A percentile compares a stretch with the other conserved stretches of the same genome.
Conservation (phyloP, 805 yeast species). For the Cyberlindnera suaveolens region DNA sequence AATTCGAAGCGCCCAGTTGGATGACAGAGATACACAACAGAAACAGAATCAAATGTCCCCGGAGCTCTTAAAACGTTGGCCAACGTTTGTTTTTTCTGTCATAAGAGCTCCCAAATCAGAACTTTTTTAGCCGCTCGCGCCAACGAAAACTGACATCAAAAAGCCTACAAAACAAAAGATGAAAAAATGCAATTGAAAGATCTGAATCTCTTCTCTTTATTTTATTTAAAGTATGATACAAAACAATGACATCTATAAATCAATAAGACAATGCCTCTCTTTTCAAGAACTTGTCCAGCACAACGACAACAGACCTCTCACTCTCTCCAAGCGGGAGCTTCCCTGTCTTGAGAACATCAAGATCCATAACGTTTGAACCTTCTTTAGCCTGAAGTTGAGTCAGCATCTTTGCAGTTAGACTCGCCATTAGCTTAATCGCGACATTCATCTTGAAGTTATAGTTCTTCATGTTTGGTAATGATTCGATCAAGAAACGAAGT, state of each 20-base stretch:
- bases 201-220: too few relatives aligned
- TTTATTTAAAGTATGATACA: too few relatives aligned
- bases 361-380: slow-evolving; percentile 9
- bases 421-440: slow-evolving; percentile 49
- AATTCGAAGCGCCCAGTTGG: too few relatives aligned
- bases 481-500: slow-evolving; percentile 37
- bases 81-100: too few relatives aligned
- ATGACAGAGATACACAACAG: too few relatives aligned
- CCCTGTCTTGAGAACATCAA: slow-evolving; percentile 29
- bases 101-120: too few relatives aligned
- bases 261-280: slow-evolving; percentile 3
- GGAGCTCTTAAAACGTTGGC: too few relatives aligned
- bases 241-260: not conserved
- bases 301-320: slow-evolving; percentile 9
- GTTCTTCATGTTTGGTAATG: slow-evolving; percentile 37
- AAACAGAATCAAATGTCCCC: too few relatives aligned
- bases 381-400: slow-evolving; percentile 10
- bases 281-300: slow-evolving; percentile 9
- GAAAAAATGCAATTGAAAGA: too few relatives aligned
- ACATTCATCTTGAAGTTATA: slow-evolving; percentile 34
- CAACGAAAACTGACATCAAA: too few relatives aligned
- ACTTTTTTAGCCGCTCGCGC: too few relatives aligned
- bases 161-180: too few relatives aligned
- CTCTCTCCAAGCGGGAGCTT: slow-evolving; percentile 37
- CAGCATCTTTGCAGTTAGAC: slow-evolving; percentile 31